A percentile compares a stretch with the other conserved stretches of the same genome.
These are phyloP conservation scores for Zea luxurians DNA, from an alignment of 176 grass and related monocot species.

Conservation along the genomic window DNA sequence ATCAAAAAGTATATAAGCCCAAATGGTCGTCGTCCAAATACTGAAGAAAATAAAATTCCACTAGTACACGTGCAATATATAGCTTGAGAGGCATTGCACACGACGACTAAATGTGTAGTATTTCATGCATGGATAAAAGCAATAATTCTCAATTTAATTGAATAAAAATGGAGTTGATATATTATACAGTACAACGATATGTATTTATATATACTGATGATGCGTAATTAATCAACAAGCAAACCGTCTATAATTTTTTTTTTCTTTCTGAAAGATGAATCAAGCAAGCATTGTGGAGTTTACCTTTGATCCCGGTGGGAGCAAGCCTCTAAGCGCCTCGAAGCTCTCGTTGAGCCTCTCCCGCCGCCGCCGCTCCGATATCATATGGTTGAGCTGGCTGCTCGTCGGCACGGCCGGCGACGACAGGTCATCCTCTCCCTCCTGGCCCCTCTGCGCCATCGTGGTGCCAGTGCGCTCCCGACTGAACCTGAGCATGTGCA, in stretches of 20 bases:
- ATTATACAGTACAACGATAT: too few species aligned
- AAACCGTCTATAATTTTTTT: neutral
- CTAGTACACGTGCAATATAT: neutral
- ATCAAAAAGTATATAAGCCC: neutral
- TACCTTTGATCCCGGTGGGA: slow-evolving; percentile 69
- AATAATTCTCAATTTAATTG: too few species aligned
- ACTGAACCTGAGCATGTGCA: slow-evolving; percentile 34
- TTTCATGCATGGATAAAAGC: neutral
- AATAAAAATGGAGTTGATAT: too few species aligned
- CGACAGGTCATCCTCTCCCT: neutral
- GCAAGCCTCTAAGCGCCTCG: slow-evolving; percentile 48
- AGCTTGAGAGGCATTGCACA: neutral
- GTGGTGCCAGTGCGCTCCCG: neutral
- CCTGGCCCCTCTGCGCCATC: neutral
- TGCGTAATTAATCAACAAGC: neutral
- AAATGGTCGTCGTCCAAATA: neutral
- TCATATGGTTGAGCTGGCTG: slow-evolving; percentile 74
- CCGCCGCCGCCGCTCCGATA: slow-evolving; percentile 67
- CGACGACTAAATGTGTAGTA: neutral
- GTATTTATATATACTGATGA: neutral
- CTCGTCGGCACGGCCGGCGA: slow-evolving; percentile 29
- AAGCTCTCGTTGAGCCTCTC: slow-evolving; percentile 84
- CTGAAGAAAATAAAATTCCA: too few species aligned
- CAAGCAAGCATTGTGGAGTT: neutral
- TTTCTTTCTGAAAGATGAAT: neutral